A percentile compares a stretch with the other conserved stretches of the same genome.
Evolutionary conservation across 495 filamentous ascomycete genomes (phyloP).

Genomic region (Penicillium crystallinum): DNA sequence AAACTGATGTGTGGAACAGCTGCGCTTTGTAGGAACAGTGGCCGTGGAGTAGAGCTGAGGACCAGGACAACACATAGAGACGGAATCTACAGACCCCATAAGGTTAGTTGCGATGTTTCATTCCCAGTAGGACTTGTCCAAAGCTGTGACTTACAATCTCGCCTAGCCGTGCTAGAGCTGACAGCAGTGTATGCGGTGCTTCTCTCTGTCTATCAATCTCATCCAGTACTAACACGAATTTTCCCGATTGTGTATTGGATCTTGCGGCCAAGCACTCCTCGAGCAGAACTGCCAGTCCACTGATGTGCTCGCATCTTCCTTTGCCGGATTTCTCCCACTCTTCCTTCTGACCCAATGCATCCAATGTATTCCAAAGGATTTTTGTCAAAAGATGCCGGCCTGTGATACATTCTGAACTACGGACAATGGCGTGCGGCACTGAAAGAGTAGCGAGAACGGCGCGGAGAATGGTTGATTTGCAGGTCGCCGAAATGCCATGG

Average conservation of each 20-base stretch:
- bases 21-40: conserved; percentile 64
- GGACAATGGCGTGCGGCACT: conserved; percentile 65
- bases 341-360: conserved; percentile 34
- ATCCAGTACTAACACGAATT: conserved; percentile 83
- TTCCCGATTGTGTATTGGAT: conserved; percentile 26
- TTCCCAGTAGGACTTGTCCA: background rate
- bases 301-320: conserved; percentile 70
- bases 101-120: background rate
- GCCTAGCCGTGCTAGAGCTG: conserved; percentile 72
- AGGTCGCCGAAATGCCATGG: conserved; percentile 87
- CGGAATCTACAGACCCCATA: conserved; percentile 59
- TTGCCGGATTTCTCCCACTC: conserved; percentile 41
- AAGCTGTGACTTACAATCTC: conserved; percentile 56
- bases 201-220: conserved; percentile 87
- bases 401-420: conserved; percentile 82
- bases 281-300: conserved; percentile 66
- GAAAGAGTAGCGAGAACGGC: conserved; percentile 52
- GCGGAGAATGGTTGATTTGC: conserved; percentile 69
- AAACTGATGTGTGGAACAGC: conserved; percentile 79
- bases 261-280: conserved; percentile 42
- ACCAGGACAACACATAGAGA: conserved; percentile 74
- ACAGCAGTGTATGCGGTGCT: conserved; percentile 69
- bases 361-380: conserved; percentile 43
- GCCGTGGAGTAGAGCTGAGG: conserved; percentile 60
- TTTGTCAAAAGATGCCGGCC: conserved; percentile 75